Evolutionary conservation across 306 rosid genomes (phyloP), one percentile per base, ranked within the genome.

Genomic region (Notholithocarpus densiflorus): DNA sequence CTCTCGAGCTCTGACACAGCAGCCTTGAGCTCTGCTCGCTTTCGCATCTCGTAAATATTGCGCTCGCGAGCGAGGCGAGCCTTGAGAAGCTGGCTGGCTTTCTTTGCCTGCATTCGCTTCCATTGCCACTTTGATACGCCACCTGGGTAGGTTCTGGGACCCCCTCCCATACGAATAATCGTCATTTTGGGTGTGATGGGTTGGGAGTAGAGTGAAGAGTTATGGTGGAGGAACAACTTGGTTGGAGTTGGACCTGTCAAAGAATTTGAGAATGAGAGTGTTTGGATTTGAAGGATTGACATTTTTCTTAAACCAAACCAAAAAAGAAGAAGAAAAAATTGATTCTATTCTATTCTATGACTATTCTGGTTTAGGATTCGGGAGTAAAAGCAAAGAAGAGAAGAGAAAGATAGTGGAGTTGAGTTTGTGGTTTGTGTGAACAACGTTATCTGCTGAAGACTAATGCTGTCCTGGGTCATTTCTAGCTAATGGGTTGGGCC

Each of bases 111-210:
- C 98, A 94, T 94, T 54, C 92, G 87, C 85, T 90, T 94, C 98
- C 98, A 94, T 57, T 90, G 92, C 98, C 97, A 94, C 92, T 94
- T 94, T 9, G 97, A 89, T 6, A 94, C 97, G 24, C 96, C 98
- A 0, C 98, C 97, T 0, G 97, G 98, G 84, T 18, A 94, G 2
- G 97, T 94, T 75, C 98, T 79, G 11, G 98, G 97, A 4, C 97
- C 98, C 19, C 97, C 97, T 23, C 98, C 98, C 98, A 94, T 94
- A 18, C 97, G 93, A 62, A 94, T 90, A 21, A 90, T 62, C 5
- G 71, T 73, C 29, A 73, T 48, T 77, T 74, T 68, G 71, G 87
- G 71, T 27, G 59, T 59, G 78, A 55, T 57, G n/a, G 15, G 20
- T 37, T 54, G 18, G 27, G 62, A 61, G 54, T 15, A 83, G 24